Conservation (phyloP, 1,139 yeast genomes). For the Blastobotrys illinoisensis region DNA sequence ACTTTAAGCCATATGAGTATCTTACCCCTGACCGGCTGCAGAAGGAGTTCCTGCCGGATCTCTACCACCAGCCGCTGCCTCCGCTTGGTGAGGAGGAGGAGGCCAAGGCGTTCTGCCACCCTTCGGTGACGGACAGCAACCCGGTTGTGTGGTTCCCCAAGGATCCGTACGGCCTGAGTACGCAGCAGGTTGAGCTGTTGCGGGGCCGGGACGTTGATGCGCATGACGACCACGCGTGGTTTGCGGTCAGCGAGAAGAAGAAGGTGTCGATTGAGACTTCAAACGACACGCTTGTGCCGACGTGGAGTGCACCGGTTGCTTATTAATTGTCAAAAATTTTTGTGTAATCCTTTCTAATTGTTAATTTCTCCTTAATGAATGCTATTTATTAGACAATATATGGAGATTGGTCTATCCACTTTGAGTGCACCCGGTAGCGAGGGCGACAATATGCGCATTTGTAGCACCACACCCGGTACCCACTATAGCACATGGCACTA, state of each 20-base stretch:
- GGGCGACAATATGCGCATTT: too few species aligned
- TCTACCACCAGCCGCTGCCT: conserved; percentile 37
- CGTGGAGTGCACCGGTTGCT: conserved; percentile 20
- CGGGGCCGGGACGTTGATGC: conserved; percentile 41
- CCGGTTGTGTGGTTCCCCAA: conserved; percentile 85
- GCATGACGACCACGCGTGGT: conserved; percentile 59
- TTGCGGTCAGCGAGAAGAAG: conserved; percentile 43
- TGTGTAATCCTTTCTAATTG: neutral
- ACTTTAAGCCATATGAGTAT: conserved; percentile 58
- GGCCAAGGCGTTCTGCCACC: conserved; percentile 63
- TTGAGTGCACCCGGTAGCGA: too few species aligned
- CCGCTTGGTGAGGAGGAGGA: conserved; percentile 34
- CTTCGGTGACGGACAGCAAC: conserved; percentile 59
- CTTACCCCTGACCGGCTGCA: conserved; percentile 29
- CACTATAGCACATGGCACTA: too few species aligned
- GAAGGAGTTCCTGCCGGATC: conserved; percentile 35
- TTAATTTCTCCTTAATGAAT: neutral
- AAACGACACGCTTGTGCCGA: conserved; percentile 22
- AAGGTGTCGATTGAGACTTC: conserved; percentile 22
- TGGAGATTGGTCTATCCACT: too few species aligned
- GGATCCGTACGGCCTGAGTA: conserved; percentile 78
- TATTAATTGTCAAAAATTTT: conserved; percentile 14
- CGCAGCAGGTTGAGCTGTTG: conserved; percentile 46
- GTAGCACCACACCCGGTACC: too few species aligned
- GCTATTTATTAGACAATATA: neutral